These are phyloP conservation scores for Phyllosticta citrichinensis DNA, from an alignment of 2,329 filamentous ascomycete genomes.

Conservation along the genomic window DNA sequence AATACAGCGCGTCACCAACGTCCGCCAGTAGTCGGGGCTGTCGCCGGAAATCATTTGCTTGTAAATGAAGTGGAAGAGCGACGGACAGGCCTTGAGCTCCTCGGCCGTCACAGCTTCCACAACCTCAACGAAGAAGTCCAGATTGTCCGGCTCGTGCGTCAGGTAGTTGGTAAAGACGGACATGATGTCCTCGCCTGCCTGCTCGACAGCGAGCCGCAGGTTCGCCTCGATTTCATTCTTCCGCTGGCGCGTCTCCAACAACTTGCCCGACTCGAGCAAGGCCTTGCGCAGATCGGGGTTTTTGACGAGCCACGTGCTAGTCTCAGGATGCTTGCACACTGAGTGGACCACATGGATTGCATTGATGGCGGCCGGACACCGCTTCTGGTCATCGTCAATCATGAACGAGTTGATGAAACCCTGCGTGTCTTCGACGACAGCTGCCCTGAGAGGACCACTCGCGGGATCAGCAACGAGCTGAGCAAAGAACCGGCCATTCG, in stretches of 20 bases:
- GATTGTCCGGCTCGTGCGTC: slow-evolving; percentile 59
- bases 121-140: slow-evolving; percentile 76
- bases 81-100: slow-evolving; percentile 67
- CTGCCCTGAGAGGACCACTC: slow-evolving; percentile 64
- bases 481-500: slow-evolving; percentile 82
- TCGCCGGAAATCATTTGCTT: slow-evolving; percentile 71
- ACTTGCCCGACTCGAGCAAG: slow-evolving; percentile 57
- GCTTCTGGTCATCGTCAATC: slow-evolving; percentile 56
- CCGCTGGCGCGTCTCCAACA: slow-evolving; percentile 65
- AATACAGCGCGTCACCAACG: slow-evolving; percentile 72
- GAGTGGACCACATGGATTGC: slow-evolving; percentile 78
- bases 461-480: slow-evolving; percentile 71
- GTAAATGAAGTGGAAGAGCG: slow-evolving; percentile 76
- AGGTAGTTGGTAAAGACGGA: slow-evolving; percentile 74
- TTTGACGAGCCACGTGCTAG: slow-evolving; percentile 55
- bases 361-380: slow-evolving; percentile 74
- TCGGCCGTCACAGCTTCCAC: slow-evolving; percentile 76
- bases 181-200: slow-evolving; percentile 83
- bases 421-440: slow-evolving; percentile 63
- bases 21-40: slow-evolving; percentile 77
- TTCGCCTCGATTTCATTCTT: slow-evolving; percentile 57
- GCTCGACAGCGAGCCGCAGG: slow-evolving; percentile 75
- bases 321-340: slow-evolving; percentile 56
- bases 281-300: slow-evolving; percentile 49
- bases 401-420: slow-evolving; percentile 56